These are phyloP conservation scores for Pseudogymnoascus destructans DNA, from an alignment of 2,329 filamentous ascomycete species.

Conservation along the genomic window DNA sequence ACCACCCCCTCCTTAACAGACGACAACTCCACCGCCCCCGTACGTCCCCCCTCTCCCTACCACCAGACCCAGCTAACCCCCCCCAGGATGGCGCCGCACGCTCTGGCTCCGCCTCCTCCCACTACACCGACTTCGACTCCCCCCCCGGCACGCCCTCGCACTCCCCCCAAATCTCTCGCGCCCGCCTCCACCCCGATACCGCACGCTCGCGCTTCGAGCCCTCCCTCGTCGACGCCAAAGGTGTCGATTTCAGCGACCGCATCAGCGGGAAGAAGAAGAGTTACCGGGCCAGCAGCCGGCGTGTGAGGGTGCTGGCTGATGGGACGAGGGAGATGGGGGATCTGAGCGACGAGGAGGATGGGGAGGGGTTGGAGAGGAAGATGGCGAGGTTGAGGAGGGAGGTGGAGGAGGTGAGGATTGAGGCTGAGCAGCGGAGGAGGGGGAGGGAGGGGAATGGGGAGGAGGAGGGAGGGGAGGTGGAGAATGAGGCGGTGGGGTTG, in stretches of 20 bases:
- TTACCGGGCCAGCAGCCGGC: constrained; percentile 62
- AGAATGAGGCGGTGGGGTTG: constrained; percentile 52
- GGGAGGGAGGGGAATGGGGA: constrained; percentile 32
- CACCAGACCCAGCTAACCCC: not conserved
- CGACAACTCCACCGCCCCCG: constrained; percentile 73
- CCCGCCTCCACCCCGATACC: constrained; percentile 61
- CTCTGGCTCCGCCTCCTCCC: constrained; percentile 40
- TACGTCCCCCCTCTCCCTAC: constrained; percentile 32
- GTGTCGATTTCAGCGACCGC: constrained; percentile 82
- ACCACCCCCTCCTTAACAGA: constrained; percentile 89
- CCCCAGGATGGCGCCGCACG: constrained; percentile 32
- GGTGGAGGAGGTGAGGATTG: constrained; percentile 55
- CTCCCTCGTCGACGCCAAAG: constrained; percentile 59
- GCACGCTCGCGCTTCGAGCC: constrained; percentile 71
- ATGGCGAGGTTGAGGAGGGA: constrained; percentile 74
- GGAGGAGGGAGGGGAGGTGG: constrained; percentile 29
- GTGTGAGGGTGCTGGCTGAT: constrained; percentile 48
- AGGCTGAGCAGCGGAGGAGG: constrained; percentile 42
- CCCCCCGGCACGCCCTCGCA: constrained; percentile 49
- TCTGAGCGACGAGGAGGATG: constrained; percentile 61
- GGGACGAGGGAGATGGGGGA: constrained; percentile 58
- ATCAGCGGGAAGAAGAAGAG: constrained; percentile 71
- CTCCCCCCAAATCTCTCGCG: constrained; percentile 48
- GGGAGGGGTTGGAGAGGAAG: constrained; percentile 63
- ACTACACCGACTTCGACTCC: constrained; percentile 47